Evolutionary conservation across 2,329 filamentous ascomycete genomes (phyloP).

Genomic region (Fusarium odoratissimum): DNA sequence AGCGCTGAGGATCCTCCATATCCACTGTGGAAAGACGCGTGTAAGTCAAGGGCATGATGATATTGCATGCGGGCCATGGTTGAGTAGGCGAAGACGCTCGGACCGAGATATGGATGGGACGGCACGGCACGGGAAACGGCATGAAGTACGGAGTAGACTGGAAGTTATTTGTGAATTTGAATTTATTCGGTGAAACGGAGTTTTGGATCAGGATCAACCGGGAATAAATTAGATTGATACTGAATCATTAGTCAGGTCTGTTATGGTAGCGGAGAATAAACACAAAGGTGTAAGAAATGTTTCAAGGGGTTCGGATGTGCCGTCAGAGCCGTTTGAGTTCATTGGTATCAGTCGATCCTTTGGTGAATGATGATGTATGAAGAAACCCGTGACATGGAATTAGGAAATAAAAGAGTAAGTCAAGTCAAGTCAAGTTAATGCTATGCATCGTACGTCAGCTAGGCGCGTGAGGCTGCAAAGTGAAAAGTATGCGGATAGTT

Average conservation of each 20-base stretch:
- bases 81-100: neutral
- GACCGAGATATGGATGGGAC: conserved; percentile 19
- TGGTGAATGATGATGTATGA: neutral
- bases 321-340: conserved; percentile 32
- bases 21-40: conserved; percentile 8
- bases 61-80: neutral
- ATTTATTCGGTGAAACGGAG: neutral
- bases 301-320: conserved; percentile 22
- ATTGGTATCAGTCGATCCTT: conserved; percentile 11
- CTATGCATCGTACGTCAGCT: conserved; percentile 20
- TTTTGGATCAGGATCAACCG: neutral
- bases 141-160: neutral
- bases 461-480: neutral
- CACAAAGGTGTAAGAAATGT: conserved; percentile 1
- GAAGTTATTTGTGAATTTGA: neutral
- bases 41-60: conserved; percentile 8
- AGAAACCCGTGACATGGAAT: neutral
- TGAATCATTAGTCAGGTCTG: neutral
- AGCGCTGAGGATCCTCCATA: neutral
- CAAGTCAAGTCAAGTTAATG: neutral
- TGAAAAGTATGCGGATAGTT: neutral
- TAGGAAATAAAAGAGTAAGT: neutral
- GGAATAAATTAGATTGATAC: neutral
- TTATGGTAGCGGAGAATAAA: neutral
- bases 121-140: conserved; percentile 24